phyloP scores from a whole-genome alignment of 257 asterid species.

The Jacaranda mimosifolia region DNA sequence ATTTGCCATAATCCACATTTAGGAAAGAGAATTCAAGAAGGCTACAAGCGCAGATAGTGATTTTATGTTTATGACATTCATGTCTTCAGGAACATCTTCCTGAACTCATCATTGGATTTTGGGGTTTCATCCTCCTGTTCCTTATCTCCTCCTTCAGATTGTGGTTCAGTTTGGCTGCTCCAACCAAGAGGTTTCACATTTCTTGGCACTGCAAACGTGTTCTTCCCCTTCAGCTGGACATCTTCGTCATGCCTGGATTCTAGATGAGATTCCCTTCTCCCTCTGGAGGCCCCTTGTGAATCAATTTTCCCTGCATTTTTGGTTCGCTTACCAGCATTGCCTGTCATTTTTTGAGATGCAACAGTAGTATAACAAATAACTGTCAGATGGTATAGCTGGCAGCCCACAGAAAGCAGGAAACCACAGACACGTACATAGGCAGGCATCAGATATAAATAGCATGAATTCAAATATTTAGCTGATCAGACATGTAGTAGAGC shows the following conservation, averaged over 20 bases:
- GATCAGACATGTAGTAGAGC: background rate
- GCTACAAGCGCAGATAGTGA: background rate
- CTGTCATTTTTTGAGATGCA: constrained; percentile 41
- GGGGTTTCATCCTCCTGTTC: constrained; percentile 66
- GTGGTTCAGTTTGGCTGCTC: constrained; percentile 40
- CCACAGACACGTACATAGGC: background rate
- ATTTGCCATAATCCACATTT: background rate
- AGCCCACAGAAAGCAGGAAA: background rate
- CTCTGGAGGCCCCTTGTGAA: constrained; percentile 46
- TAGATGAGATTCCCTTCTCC: constrained; percentile 36
- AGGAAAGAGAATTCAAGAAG: background rate
- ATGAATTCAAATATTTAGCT: background rate
- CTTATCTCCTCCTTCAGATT: constrained; percentile 45
- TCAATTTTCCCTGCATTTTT: constrained; percentile 39
- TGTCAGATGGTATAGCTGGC: background rate
- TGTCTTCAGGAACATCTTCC: constrained; percentile 75
- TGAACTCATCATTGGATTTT: constrained; percentile 93
- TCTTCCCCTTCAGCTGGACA: constrained; percentile 68
- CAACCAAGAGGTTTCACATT: constrained; percentile 73
- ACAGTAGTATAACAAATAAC: background rate
- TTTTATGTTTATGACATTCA: constrained; percentile 28
- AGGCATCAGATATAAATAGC: background rate
- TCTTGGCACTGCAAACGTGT: constrained; percentile 91
- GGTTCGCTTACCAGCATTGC: constrained; percentile 39
- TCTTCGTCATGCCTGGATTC: constrained; percentile 44